A percentile compares a stretch with the other conserved stretches of the same genome.
Conservation (phyloP, 2,329 filamentous ascomycete genomes). For the Madurella fahalii region DNA sequence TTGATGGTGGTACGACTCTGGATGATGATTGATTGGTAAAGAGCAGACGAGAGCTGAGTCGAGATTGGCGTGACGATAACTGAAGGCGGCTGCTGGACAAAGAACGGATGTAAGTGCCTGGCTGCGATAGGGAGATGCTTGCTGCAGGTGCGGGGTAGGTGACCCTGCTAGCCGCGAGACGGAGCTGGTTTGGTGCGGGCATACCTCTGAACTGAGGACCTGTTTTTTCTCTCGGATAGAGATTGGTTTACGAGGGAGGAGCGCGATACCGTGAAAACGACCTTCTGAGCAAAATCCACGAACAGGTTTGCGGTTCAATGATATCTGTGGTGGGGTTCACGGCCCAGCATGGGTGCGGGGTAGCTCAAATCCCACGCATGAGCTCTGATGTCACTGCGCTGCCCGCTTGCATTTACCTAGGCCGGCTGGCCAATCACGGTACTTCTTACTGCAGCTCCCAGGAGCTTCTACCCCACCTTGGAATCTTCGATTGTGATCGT, state of each 20-base stretch:
- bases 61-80: neutral
- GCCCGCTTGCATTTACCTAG: no score
- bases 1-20: neutral
- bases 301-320: neutral
- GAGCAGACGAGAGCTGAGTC: neutral
- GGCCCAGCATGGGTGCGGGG: slow-evolving; percentile 16
- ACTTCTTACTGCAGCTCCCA: no score
- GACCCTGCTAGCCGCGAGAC: slow-evolving; percentile 11
- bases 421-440: neutral
- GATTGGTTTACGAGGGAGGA: neutral
- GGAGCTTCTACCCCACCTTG: no score
- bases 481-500: no score
- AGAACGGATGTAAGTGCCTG: slow-evolving; percentile 14
- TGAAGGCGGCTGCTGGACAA: slow-evolving; percentile 12
- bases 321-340: neutral
- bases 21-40: neutral
- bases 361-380: slow-evolving; percentile 11
- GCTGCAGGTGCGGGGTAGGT: slow-evolving; percentile 11
- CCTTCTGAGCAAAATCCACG: no score
- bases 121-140: neutral
- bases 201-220: slow-evolving; percentile 13
- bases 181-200: slow-evolving; percentile 17
- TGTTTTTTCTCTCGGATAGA: neutral
- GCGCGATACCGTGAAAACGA: no score
- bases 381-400: slow-evolving; percentile 12